Percentiles rank a stretch among this genome's conserved stretches.
Conservation (phyloP, 345 rosid species). For the Sisymbrium altissimum region DNA sequence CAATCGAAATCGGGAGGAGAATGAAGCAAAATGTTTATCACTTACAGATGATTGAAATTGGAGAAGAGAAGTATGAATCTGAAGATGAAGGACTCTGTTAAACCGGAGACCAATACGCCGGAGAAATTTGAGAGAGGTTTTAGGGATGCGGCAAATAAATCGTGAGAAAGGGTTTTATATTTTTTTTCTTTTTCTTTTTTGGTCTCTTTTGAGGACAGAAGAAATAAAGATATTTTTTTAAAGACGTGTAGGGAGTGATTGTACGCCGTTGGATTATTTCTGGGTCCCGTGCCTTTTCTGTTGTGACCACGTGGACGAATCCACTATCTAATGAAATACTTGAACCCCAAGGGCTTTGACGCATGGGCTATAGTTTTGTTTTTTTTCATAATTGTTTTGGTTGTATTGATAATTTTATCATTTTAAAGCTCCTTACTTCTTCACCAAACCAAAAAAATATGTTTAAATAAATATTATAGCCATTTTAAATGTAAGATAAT, state of each 20-base stretch:
- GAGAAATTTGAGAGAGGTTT: slow-evolving; percentile 23
- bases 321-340: background rate
- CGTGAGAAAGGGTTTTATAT: slow-evolving; percentile 26
- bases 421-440: background rate
- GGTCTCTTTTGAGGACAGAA: background rate
- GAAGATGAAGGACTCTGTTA: background rate
- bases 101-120: slow-evolving; percentile 20
- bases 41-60: too few relatives aligned
- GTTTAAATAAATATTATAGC: background rate
- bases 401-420: background rate
- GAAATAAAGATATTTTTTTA: background rate
- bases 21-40: too few relatives aligned
- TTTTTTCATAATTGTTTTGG: background rate
- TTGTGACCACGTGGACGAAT: slow-evolving; percentile 12
- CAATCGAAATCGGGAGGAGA: background rate
- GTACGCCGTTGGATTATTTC: slow-evolving; percentile 12
- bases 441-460: background rate
- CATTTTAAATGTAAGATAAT: background rate
- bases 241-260: background rate
- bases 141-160: slow-evolving; percentile 33
- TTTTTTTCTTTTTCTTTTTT: background rate
- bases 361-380: background rate
- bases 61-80: too few relatives aligned
- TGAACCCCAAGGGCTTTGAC: slow-evolving; percentile 15
- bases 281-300: background rate